A percentile compares a stretch with the other conserved stretches of the same genome.
Evolutionary conservation across 176 grass and related monocot species (phyloP).

Genomic region (Oryza coarctata): DNA sequence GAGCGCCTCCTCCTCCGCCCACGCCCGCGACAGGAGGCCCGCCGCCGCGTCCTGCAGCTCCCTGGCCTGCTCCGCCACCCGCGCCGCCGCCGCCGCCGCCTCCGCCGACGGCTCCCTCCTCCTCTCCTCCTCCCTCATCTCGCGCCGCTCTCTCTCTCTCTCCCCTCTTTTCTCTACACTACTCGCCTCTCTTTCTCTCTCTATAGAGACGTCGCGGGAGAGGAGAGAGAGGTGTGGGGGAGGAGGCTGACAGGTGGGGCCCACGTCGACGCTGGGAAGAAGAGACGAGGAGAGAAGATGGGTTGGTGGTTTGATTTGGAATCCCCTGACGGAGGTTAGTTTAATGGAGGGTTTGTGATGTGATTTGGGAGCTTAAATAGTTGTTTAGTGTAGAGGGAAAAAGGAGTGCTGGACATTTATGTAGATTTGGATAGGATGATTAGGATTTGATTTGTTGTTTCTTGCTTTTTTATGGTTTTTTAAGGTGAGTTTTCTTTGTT

Average conservation of each 20-base stretch:
- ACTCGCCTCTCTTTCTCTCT: slow-evolving; percentile 26
- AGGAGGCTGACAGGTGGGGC: slow-evolving; percentile 30
- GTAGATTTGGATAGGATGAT: slow-evolving; percentile 8
- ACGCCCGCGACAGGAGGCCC: slow-evolving; percentile 52
- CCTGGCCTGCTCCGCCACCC: slow-evolving; percentile 72
- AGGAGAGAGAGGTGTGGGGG: not conserved
- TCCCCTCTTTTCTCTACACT: not conserved
- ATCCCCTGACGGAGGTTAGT: not conserved
- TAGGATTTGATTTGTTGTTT: not conserved
- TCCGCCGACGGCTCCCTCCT: slow-evolving; percentile 19
- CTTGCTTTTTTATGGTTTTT: not conserved
- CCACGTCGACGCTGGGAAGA: not conserved
- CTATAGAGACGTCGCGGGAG: slow-evolving; percentile 20
- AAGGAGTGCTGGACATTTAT: not conserved
- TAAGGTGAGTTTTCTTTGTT: not conserved
- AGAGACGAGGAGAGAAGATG: not conserved
- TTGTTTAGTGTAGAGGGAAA: not conserved
- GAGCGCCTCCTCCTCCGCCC: slow-evolving; percentile 75
- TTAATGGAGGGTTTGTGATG: not conserved
- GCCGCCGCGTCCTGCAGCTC: slow-evolving; percentile 91
- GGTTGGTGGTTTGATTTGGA: slow-evolving; percentile 35
- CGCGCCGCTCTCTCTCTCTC: not conserved
- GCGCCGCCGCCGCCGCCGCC: slow-evolving; percentile 33
- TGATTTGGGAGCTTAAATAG: slow-evolving; percentile 35
- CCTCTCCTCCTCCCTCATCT: slow-evolving; percentile 44